Evolutionary conservation across 192 early-diverging fungal genomes (phyloP), one percentile per base, ranked within the genome.

Genomic region (Backusella australiensis): DNA sequence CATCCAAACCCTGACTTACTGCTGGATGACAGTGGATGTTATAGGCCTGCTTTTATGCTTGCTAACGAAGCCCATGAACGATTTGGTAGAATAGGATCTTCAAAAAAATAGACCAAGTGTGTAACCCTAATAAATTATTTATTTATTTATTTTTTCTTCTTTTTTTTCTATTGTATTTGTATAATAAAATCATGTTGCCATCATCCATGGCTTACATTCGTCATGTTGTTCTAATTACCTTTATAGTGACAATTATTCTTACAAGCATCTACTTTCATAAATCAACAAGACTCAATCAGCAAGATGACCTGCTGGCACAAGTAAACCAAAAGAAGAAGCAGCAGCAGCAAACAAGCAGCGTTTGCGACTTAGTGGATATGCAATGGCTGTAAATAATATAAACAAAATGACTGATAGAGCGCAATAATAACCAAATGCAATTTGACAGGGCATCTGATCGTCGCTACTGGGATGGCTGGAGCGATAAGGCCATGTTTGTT

Each of bases 1-100:
- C 78, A 85, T 23, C 94, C 90, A 17, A 99, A 99, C 79, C 97
- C 96, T 3, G 87, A 89, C 23, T 83, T 98, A 38, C 49, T 80
- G 56, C 87, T 89, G 67, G 34, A 81, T 46, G 44, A 0, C 2
- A 32, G 52, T 21, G n/a, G 41, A 72, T 75, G 84, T 76, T 94
- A 84, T 80, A 83, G 89, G 38, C 94, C 89, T 12, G 95, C 91
- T 46, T 92, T 86, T 81, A 85, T 71, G 72, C 76, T 94, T 19
- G 59, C 73, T 15, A 91, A 90, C 79, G 90, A 91, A 38, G 75
- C 78, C 19, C 81, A 84, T 65, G 94, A 94, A 71, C 85, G 94
- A 17, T 85, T 87, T 69, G 94, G 94, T 38, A 81, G 93, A 69
- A 69, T 73, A 12, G 69, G 77, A 17, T 71, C 74, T 2, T 75